Evolutionary conservation across 305 asterid species (phyloP).

Genomic region (Caryopteris hybrid): DNA sequence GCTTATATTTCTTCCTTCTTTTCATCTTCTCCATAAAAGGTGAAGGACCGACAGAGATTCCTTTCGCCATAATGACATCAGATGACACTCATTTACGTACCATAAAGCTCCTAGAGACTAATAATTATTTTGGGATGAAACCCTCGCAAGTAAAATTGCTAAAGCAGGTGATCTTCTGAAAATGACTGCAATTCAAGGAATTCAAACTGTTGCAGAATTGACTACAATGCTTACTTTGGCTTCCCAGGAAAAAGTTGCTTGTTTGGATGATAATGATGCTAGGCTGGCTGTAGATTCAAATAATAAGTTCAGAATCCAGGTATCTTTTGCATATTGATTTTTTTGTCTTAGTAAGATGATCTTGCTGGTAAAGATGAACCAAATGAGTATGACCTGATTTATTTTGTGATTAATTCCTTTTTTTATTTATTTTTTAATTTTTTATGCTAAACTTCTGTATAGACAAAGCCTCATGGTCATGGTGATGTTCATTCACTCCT

Average conservation of each 20-base stretch:
- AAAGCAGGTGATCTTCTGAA: slow-evolving; percentile 66
- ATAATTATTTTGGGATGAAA: slow-evolving; percentile 93
- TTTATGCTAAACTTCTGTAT: slow-evolving; percentile 14
- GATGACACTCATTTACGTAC: slow-evolving; percentile 92
- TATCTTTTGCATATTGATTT: slow-evolving; percentile 23
- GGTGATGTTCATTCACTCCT: slow-evolving; percentile 99
- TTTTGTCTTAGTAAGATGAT: not conserved
- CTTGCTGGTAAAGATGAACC: slow-evolving; percentile 8
- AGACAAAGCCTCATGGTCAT: slow-evolving; percentile 99
- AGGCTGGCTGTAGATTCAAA: slow-evolving; percentile 83
- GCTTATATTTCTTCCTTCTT: slow-evolving; percentile 1
- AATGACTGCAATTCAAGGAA: not conserved
- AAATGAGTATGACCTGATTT: not conserved
- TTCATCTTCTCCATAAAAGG: slow-evolving; percentile 31
- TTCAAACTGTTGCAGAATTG: not conserved
- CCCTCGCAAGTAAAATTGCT: slow-evolving; percentile 77
- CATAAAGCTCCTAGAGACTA: slow-evolving; percentile 59
- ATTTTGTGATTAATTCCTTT: slow-evolving; percentile 9
- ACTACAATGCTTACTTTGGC: slow-evolving; percentile 14
- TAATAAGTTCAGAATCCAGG: slow-evolving; percentile 89
- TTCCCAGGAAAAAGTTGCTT: slow-evolving; percentile 97
- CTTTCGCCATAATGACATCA: slow-evolving; percentile 94
- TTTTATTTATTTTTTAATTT: slow-evolving; percentile 16
- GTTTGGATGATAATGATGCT: slow-evolving; percentile 95
- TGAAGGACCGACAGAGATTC: slow-evolving; percentile 67